Conservation (phyloP, 257 asterid species). For the Jacaranda mimosifolia region DNA sequence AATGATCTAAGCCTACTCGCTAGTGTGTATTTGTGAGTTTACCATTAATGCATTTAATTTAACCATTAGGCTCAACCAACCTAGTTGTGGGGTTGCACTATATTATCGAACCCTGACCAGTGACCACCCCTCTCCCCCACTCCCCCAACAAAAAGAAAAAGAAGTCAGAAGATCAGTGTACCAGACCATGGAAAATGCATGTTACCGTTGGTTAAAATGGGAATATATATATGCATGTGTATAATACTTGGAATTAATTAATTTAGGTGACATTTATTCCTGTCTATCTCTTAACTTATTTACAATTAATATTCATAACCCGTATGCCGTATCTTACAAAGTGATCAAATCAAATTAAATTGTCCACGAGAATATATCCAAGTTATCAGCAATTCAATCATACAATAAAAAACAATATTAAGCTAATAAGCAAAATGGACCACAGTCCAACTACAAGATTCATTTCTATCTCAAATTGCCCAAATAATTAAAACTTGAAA, state of each 20-base stretch:
- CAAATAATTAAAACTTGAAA: too few species aligned
- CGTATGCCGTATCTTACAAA: slow-evolving; percentile 36
- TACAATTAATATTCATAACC: slow-evolving; percentile 2
- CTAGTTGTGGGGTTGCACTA: too few species aligned
- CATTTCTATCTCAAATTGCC: slow-evolving; percentile 34
- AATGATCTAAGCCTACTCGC: too few species aligned
- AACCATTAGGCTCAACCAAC: too few species aligned
- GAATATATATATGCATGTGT: not conserved
- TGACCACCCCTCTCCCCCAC: too few species aligned
- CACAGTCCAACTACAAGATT: slow-evolving; percentile 41
- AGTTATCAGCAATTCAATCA: not conserved
- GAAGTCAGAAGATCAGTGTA: too few species aligned
- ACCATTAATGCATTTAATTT: too few species aligned
- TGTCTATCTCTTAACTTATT: slow-evolving; percentile 8
- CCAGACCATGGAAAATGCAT: too few species aligned
- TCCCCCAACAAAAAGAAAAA: too few species aligned
- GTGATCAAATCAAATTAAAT: slow-evolving; percentile 36
- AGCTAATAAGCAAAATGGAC: slow-evolving; percentile 12
- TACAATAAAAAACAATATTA: not conserved
- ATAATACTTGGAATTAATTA: not conserved
- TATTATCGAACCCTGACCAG: too few species aligned
- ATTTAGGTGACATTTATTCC: slow-evolving; percentile 4
- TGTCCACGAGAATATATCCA: slow-evolving; percentile 29
- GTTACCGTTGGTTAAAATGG: too few species aligned
- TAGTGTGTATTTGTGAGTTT: too few species aligned